Base-by-base conservation (phyloP, 2,329 filamentous ascomycete species). In the Catunica adiposa region DNA sequence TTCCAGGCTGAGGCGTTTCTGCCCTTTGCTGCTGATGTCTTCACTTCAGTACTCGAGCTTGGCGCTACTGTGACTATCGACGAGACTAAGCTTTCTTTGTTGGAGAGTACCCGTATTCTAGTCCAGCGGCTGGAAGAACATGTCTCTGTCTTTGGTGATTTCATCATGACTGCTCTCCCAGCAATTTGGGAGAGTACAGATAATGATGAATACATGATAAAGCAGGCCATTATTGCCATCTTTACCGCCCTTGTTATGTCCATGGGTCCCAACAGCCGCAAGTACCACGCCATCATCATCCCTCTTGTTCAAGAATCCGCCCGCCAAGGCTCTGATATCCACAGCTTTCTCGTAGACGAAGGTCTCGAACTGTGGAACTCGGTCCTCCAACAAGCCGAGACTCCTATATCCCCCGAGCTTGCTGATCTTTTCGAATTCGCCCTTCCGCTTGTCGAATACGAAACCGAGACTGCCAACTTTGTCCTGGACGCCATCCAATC, bases 171-270 rank as follows among this genome's bases (percentile, higher is more conserved):
- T 1, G 77, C 89, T 11, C 74, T 97, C 5, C 89, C 90, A 0
- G 75, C 75, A 3, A 74, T 97, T 0, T 98, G 92, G 92, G 82
- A 86, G 59, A 79, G 83, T 53, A 88, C 86, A 2, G 87, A 83
- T 0, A 69, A 72, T 1, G 84, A 94, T 59, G 86, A 92, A 63
- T 87, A 89, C 68, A 79, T 97, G 67, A 85, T 96, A 74, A 97
- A 97, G 68, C 89, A 96, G 68, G 82, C 88, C 1, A 89, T 97
- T 54, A 77, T 97, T 57, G 86, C 85, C 1, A 84, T 97, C 40
- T 80, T 97, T 53, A 77, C 86, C 1, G 83, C 88, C 1, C 74
- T 98, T 14, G 86, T 94, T n/a, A 82, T 82, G 64, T 85, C 89
- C 1, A 86, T 97, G 79, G 87, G 84, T 58, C 75, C 78, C 11